Evolutionary conservation across 495 filamentous ascomycete species (phyloP).

Genomic region (Penicillium bialowiezense): DNA sequence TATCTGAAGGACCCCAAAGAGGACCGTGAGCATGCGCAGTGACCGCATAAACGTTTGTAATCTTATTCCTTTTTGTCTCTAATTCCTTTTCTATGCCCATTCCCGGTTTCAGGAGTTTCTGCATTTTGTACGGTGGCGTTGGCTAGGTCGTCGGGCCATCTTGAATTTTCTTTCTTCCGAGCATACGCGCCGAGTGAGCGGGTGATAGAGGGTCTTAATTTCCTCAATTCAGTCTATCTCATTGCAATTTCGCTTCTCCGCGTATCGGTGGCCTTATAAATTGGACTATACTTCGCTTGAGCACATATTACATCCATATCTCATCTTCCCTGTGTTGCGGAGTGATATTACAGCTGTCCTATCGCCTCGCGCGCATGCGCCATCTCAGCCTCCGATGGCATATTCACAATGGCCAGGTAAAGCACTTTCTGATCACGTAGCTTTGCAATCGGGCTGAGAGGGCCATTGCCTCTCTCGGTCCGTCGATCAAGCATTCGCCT

Average conservation of each 20-base stretch:
- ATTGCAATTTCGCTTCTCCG: not conserved
- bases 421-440: slow-evolving; percentile 39
- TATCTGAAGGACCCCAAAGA: slow-evolving; percentile 46
- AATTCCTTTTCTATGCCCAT: slow-evolving; percentile 9
- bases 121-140: slow-evolving; percentile 25
- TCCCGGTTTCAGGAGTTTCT: slow-evolving; percentile 10
- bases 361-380: slow-evolving; percentile 17
- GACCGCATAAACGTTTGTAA: slow-evolving; percentile 16
- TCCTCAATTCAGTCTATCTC: not conserved
- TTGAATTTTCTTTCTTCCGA: slow-evolving; percentile 4
- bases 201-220: not conserved
- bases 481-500: not conserved
- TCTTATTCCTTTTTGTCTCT: slow-evolving; percentile 18
- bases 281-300: too few relatives aligned
- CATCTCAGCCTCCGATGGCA: slow-evolving; percentile 47
- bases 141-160: slow-evolving; percentile 8
- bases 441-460: slow-evolving; percentile 5
- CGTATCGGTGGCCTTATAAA: not conserved
- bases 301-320: not conserved
- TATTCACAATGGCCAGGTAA: slow-evolving; percentile 52
- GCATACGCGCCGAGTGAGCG: not conserved
- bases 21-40: slow-evolving; percentile 32
- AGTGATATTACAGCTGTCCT: not conserved
- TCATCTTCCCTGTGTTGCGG: not conserved
- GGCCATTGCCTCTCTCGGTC: not conserved